Conservation (phyloP, 2,329 filamentous ascomycete species). For the Scedosporium apiospermum region DNA sequence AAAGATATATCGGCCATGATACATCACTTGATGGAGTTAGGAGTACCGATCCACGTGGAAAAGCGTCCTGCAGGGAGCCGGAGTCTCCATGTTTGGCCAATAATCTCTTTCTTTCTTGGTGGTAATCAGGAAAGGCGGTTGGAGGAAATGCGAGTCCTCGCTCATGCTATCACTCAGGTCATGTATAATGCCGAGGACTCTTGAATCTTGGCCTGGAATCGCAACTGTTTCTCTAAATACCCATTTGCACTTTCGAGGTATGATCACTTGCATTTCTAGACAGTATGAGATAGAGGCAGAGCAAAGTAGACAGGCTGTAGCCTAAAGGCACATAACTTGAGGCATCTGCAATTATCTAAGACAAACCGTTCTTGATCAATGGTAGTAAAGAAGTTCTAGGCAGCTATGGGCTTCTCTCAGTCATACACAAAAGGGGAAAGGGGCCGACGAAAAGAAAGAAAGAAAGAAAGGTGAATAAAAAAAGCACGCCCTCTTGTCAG, state of each 20-base stretch:
- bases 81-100: conserved; percentile 75
- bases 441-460: background rate
- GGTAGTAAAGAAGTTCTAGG: no score
- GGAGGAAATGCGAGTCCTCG: conserved; percentile 37
- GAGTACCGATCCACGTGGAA: background rate
- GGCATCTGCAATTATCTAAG: no score
- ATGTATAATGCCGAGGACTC: background rate
- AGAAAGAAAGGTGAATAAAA: background rate
- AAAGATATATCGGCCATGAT: conserved; percentile 58
- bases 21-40: conserved; percentile 35
- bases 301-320: no score
- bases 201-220: no score
- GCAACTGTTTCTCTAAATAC: background rate
- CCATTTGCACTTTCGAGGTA: conserved; percentile 6
- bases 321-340: no score
- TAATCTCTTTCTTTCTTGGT: conserved; percentile 52
- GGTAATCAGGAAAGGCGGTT: conserved; percentile 35
- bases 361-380: no score
- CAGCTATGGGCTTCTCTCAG: no score
- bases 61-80: conserved; percentile 21
- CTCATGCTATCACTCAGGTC: conserved; percentile 19
- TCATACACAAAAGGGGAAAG: background rate
- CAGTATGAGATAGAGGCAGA: background rate
- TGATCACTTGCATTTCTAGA: background rate
- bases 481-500: background rate